Evolutionary conservation across 2,329 filamentous ascomycete genomes (phyloP).

Genomic region (Curvularia sp.): DNA sequence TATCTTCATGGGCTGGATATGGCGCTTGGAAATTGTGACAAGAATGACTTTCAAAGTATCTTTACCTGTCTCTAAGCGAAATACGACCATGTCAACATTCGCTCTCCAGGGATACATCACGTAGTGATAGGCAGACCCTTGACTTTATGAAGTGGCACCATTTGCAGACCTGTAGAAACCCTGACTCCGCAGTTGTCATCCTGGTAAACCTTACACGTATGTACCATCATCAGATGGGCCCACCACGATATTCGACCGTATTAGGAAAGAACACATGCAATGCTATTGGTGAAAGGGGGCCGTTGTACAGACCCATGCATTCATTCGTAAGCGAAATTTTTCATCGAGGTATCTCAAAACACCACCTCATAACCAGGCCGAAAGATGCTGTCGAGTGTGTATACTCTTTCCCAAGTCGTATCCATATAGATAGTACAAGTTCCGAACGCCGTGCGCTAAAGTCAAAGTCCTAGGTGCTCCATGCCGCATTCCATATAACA

Average conservation of each 20-base stretch:
- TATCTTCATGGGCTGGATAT: not conserved
- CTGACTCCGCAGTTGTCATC: not conserved
- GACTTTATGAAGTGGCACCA: not conserved
- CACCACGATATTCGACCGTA: not conserved
- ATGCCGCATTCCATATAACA: constrained; percentile 72
- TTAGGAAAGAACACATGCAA: constrained; percentile 24
- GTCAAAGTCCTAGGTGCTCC: constrained; percentile 55
- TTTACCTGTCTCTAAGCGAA: not conserved
- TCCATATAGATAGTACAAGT: constrained; percentile 29
- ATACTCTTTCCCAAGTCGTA: constrained; percentile 27
- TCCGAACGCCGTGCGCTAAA: constrained; percentile 36
- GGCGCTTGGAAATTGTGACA: not conserved
- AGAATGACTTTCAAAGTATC: too few relatives aligned
- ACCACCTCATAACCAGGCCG: constrained; percentile 28
- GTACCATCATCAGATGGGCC: not conserved
- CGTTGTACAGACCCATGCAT: constrained; percentile 26
- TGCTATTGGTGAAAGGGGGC: constrained; percentile 22
- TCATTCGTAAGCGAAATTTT: constrained; percentile 25
- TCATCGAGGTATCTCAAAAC: constrained; percentile 22
- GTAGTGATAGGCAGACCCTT: not conserved
- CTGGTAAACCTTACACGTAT: not conserved
- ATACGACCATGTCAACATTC: not conserved
- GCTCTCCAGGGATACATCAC: not conserved
- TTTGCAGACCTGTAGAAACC: not conserved
- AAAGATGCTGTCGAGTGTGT: constrained; percentile 20